These are phyloP conservation scores for Chamaecyparis obtusa DNA, from an alignment of 75 land plant species.

Conservation along the genomic window DNA sequence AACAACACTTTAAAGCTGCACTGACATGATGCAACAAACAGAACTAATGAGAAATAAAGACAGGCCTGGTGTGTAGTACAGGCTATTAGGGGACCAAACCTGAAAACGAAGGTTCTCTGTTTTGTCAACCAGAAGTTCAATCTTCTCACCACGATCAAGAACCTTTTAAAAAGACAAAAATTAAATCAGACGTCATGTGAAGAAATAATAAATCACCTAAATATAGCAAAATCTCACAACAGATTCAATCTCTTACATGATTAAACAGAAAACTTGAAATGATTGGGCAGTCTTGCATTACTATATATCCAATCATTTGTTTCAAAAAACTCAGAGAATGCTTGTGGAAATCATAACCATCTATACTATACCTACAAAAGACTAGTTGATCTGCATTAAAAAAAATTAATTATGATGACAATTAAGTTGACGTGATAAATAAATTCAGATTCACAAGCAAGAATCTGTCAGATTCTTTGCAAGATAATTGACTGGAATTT, in stretches of 20 bases:
- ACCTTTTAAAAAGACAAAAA: constrained; percentile 34
- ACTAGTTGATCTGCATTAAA: too few species aligned
- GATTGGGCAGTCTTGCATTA: not conserved
- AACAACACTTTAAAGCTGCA: not conserved
- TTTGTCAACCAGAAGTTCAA: constrained; percentile 82
- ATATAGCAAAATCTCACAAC: not conserved
- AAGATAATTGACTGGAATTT: not conserved
- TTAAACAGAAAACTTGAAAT: not conserved
- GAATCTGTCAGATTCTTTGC: not conserved
- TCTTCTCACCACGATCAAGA: constrained; percentile 81
- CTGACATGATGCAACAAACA: not conserved
- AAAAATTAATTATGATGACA: not conserved
- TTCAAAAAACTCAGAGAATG: not conserved
- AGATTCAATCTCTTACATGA: not conserved
- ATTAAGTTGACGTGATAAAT: not conserved
- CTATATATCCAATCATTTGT: not conserved
- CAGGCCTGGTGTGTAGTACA: not conserved
- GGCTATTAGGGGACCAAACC: constrained; percentile 29
- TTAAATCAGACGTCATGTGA: not conserved
- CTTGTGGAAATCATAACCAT: not conserved
- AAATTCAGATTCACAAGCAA: not conserved
- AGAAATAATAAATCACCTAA: not conserved
- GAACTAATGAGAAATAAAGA: not conserved
- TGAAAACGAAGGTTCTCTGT: constrained; percentile 82
- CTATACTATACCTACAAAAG: not conserved